phyloP scores from a whole-genome alignment of 129 eudicot genomes.

The Lactuca saligna region DNA sequence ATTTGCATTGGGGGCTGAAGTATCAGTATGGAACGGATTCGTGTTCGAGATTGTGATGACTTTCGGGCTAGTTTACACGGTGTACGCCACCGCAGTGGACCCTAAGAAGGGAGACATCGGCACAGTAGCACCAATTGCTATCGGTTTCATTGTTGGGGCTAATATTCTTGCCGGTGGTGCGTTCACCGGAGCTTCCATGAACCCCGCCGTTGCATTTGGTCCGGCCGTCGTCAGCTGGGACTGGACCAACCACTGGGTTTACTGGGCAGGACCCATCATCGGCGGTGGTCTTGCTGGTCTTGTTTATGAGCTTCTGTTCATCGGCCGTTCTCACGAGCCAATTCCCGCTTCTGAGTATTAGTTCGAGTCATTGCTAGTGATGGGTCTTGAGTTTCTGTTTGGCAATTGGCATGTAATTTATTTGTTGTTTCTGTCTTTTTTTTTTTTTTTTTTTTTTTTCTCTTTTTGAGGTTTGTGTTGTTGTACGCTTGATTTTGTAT shows the following conservation, averaged over 20 bases:
- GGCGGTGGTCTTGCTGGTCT: constrained; percentile 51
- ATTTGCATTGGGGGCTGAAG: constrained; percentile 38
- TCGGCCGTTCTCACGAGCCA: constrained; percentile 48
- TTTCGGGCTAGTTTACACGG: constrained; percentile 62
- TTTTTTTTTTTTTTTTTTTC: neutral
- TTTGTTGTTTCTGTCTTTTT: neutral
- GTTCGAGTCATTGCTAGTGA: neutral
- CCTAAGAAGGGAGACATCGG: constrained; percentile 53
- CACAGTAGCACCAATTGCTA: constrained; percentile 50
- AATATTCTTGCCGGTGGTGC: constrained; percentile 63
- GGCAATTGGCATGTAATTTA: constrained; percentile 4
- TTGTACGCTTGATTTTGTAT: constrained; percentile 4
- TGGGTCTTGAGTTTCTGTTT: neutral
- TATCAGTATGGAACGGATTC: constrained; percentile 46
- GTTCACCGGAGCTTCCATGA: constrained; percentile 63
- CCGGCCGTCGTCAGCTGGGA: constrained; percentile 52
- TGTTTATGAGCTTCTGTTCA: constrained; percentile 47
- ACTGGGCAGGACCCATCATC: constrained; percentile 56
- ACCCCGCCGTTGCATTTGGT: constrained; percentile 56
- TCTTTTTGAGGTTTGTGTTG: neutral
- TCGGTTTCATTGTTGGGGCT: constrained; percentile 63
- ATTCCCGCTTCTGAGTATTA: constrained; percentile 42
- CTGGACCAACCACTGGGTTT: constrained; percentile 54
- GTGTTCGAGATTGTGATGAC: constrained; percentile 61
- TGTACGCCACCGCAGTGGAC: constrained; percentile 63